Conservation (phyloP, 768 basidiomycete species). For the Kwoniella pini region DNA sequence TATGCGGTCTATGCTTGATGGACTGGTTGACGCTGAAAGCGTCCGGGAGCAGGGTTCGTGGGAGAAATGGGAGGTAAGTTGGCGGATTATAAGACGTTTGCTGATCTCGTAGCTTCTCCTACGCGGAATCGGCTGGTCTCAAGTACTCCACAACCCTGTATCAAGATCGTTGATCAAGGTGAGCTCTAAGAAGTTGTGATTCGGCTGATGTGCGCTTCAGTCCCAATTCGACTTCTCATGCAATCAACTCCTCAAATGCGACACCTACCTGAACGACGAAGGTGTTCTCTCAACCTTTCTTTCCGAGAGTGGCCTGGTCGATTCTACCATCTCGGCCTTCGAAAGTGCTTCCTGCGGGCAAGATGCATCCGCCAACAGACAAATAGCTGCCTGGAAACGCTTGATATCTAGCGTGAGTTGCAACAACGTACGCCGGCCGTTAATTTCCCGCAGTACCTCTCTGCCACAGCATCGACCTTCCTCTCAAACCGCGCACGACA, state of each 20-base stretch:
- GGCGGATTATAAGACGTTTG: not conserved
- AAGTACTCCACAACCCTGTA: not conserved
- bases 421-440: not conserved
- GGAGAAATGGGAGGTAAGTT: constrained; percentile 28
- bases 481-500: constrained; percentile 36
- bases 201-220: constrained; percentile 4
- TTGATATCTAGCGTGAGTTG: constrained; percentile 11
- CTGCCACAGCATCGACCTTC: constrained; percentile 9
- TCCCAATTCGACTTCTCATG: not conserved
- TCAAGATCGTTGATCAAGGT: constrained; percentile 18
- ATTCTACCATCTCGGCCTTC: not conserved
- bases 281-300: not conserved
- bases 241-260: not conserved
- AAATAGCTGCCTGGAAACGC: constrained; percentile 24
- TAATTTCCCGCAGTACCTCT: constrained; percentile 10
- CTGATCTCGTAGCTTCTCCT: constrained; percentile 1
- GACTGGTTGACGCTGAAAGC: constrained; percentile 15
- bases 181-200: not conserved
- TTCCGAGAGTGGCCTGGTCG: not conserved
- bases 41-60: constrained; percentile 3
- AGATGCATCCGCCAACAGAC: not conserved
- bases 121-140: not conserved
- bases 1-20: constrained; percentile 26
- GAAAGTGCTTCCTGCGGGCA: not conserved
- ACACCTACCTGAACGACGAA: not conserved